Evolutionary conservation across 2,329 filamentous ascomycete species (phyloP).

Genomic region (Fusarium protoensiforme): DNA sequence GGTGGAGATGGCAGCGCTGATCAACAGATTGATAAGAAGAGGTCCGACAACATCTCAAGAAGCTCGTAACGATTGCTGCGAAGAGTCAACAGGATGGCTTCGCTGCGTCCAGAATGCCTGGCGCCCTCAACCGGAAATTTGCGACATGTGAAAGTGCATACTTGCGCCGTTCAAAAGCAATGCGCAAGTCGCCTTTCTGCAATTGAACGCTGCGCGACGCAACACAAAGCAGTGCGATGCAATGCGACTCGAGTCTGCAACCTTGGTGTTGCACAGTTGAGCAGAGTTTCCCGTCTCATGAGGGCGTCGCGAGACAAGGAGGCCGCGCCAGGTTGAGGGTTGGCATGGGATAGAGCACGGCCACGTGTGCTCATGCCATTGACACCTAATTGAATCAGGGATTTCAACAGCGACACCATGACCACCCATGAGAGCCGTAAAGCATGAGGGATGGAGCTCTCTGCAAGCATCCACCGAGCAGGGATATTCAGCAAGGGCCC

Average conservation of each 20-base stretch:
- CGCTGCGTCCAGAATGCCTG: not conserved
- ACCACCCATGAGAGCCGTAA: slow-evolving; percentile 10
- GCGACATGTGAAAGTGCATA: not conserved
- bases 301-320: not conserved
- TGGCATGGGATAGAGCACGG: not conserved
- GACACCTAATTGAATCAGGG: slow-evolving; percentile 3
- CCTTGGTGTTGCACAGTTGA: not conserved
- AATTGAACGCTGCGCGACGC: not conserved
- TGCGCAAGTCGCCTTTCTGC: not conserved
- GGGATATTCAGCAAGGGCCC: slow-evolving; percentile 4
- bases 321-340: not conserved
- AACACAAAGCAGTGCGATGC: not conserved
- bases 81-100: not conserved
- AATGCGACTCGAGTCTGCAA: not conserved
- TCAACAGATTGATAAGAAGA: slow-evolving; percentile 35
- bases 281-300: not conserved
- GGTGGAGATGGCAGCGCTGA: slow-evolving; percentile 1
- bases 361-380: slow-evolving; percentile 23
- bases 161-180: not conserved
- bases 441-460: slow-evolving; percentile 11
- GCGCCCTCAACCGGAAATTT: not conserved
- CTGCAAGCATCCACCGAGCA: slow-evolving; percentile 7
- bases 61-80: not conserved
- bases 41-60: not conserved
- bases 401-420: not conserved